A percentile compares a stretch with the other conserved stretches of the same genome.
phyloP scores from a whole-genome alignment of 306 rosid genomes.

The Heteromeles arbutifolia region DNA sequence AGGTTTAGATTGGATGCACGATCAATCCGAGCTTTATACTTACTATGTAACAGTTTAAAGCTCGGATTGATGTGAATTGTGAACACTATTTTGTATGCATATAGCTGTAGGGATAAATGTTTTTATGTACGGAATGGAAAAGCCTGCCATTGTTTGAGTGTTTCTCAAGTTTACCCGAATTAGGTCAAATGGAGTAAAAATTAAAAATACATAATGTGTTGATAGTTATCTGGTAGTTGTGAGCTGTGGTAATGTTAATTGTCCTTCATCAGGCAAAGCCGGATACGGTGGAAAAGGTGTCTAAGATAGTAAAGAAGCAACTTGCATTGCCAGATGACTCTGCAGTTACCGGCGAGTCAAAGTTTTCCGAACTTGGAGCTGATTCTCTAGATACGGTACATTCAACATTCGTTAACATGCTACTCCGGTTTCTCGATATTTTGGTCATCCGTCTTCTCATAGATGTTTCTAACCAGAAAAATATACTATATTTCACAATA shows the following conservation, averaged over 20 bases:
- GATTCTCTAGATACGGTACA: slow-evolving; percentile 84
- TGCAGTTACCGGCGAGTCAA: slow-evolving; percentile 43
- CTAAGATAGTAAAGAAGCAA: slow-evolving; percentile 60
- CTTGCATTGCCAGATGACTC: slow-evolving; percentile 57
- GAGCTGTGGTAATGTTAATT: background rate
- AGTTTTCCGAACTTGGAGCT: slow-evolving; percentile 67
- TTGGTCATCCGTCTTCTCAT: too few species aligned
- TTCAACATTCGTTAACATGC: background rate
- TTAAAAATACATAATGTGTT: too few species aligned
- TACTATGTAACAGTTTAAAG: background rate
- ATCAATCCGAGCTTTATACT: background rate
- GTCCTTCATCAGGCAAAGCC: slow-evolving; percentile 56
- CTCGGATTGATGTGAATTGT: background rate
- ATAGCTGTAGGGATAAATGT: too few species aligned
- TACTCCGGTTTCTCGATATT: background rate
- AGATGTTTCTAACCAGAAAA: too few species aligned
- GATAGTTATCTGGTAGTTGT: background rate
- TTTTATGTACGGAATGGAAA: too few species aligned
- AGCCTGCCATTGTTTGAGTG: background rate
- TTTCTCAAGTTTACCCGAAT: too few species aligned
- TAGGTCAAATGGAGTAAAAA: too few species aligned
- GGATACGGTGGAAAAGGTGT: slow-evolving; percentile 61
- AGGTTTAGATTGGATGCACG: background rate
- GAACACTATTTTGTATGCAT: background rate
- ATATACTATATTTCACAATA: too few species aligned